These are phyloP conservation scores for Rhamnella rubrinervis DNA, from an alignment of 331 rosid genomes.

Conservation along the genomic window DNA sequence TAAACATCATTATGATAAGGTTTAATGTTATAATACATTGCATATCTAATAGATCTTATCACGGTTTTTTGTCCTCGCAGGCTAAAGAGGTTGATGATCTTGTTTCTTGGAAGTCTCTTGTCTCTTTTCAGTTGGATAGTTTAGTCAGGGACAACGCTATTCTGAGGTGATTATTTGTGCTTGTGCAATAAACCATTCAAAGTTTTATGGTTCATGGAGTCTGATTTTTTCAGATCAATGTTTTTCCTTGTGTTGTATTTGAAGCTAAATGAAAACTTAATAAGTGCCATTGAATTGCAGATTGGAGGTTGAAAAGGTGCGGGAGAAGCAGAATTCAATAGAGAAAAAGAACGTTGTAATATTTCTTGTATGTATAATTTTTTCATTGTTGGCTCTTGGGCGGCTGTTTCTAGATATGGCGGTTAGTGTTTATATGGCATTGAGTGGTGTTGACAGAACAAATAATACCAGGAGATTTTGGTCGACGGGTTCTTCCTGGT, in stretches of 20 bases:
- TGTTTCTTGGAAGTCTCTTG: slow-evolving; percentile 63
- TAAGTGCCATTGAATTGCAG: slow-evolving; percentile 37
- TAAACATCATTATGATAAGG: neutral
- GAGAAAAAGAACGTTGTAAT: slow-evolving; percentile 63
- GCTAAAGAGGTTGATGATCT: slow-evolving; percentile 52
- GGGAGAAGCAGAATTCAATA: slow-evolving; percentile 56
- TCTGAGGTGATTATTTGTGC: slow-evolving; percentile 57
- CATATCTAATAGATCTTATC: slow-evolving; percentile 23
- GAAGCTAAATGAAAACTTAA: neutral
- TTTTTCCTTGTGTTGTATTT: neutral
- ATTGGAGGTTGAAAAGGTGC: slow-evolving; percentile 60
- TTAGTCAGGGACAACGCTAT: slow-evolving; percentile 59
- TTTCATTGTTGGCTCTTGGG: slow-evolving; percentile 48
- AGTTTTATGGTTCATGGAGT: neutral
- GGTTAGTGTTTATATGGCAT: slow-evolving; percentile 43
- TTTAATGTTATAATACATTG: slow-evolving; percentile 3
- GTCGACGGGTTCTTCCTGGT: slow-evolving; percentile 61
- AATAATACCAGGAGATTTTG: slow-evolving; percentile 61
- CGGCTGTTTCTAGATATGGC: slow-evolving; percentile 49
- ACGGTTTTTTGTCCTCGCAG: slow-evolving; percentile 48
- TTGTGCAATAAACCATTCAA: slow-evolving; percentile 1
- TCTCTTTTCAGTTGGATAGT: slow-evolving; percentile 62
- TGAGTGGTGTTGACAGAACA: slow-evolving; percentile 43
- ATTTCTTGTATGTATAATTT: slow-evolving; percentile 53
- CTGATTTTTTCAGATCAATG: neutral